Evolutionary conservation across 805 yeast genomes (phyloP), one percentile per base, ranked within the genome.

Genomic region (Nakazawaea ambrosiae): DNA sequence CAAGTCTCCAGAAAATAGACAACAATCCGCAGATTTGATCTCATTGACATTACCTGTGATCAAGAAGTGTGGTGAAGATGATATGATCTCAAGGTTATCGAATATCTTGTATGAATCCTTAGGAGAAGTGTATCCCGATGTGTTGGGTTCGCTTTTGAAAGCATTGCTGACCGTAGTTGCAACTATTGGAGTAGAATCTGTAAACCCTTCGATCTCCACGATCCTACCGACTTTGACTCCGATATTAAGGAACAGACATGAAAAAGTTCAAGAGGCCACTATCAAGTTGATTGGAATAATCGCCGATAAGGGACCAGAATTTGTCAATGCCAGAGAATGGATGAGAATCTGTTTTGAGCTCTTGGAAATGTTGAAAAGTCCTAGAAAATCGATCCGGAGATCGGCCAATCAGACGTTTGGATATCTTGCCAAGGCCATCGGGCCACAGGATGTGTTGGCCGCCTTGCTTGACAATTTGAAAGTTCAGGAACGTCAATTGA

Each of bases 51-150:
- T 89, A 0, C 78, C 82, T 0, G 80, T 75, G 2, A 65, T 90
- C 33, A 73, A 73, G 46, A 53, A 63, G 10, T 83, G 95, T 53
- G 73, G 68, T 7, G 82, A 84, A 49, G 71, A 69, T 25, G 78
- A 70, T 10, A 58, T 84, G 37, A 53, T 90, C 44, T 68, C 69
- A 39, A 82, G 82, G 48, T 61, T 90, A 37, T 78, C 88, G 4
- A 70, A 83, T 17, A 79, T 89, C 12, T 62, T 92, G 24, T 87
- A 82, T 55, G 99, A 92, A 55, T 82, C 92, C 11, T 66, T 92
- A 8, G 98, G 98, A 15, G 99, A 92, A 53, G 90, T 82, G 5
- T 87, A 78, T 46, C 98, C 98, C 0, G 96, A 88, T 36, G 97
- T 88, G 2, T 63, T 92, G 32, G 97, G 95, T 0, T 83, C 96